Percentiles rank a stretch among this genome's conserved stretches.
These are phyloP conservation scores for Cotoneaster glaucophyllus DNA, from an alignment of 306 rosid species.

Conservation along the genomic window DNA sequence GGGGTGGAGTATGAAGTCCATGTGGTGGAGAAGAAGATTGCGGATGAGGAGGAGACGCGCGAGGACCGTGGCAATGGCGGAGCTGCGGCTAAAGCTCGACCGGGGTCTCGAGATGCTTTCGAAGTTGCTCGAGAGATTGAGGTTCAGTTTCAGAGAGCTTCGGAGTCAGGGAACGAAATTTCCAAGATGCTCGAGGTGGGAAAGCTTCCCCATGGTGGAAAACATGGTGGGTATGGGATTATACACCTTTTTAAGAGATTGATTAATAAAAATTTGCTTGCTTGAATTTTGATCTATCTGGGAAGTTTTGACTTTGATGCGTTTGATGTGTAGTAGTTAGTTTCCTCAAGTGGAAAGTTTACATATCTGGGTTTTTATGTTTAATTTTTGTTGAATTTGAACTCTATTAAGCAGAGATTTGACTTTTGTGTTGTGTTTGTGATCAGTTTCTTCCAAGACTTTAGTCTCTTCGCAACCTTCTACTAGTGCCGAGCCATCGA, in stretches of 20 bases:
- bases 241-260: neutral
- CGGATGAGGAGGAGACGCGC: conserved; percentile 44
- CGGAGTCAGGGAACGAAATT: conserved; percentile 63
- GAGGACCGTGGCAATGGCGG: conserved; percentile 43
- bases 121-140: conserved; percentile 74
- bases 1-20: conserved; percentile 53
- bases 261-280: neutral
- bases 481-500: conserved; percentile 38
- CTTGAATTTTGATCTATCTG: conserved; percentile 7
- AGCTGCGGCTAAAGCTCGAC: conserved; percentile 37
- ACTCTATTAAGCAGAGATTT: conserved; percentile 7
- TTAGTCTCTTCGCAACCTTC: conserved; percentile 64
- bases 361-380: neutral
- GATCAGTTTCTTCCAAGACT: conserved; percentile 68
- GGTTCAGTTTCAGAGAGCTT: conserved; percentile 71
- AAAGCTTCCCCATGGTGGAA: conserved; percentile 55
- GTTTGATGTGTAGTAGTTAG: neutral
- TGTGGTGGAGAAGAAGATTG: conserved; percentile 67
- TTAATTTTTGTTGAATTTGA: conserved; percentile 1
- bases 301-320: neutral
- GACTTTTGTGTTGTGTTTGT: conserved; percentile 11
- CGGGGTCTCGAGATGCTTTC: conserved; percentile 49
- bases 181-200: conserved; percentile 80
- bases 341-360: neutral
- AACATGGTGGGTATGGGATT: conserved; percentile 35